phyloP scores from a whole-genome alignment of 352 stramenopile genomes.

The Phytophthora citricola region DNA sequence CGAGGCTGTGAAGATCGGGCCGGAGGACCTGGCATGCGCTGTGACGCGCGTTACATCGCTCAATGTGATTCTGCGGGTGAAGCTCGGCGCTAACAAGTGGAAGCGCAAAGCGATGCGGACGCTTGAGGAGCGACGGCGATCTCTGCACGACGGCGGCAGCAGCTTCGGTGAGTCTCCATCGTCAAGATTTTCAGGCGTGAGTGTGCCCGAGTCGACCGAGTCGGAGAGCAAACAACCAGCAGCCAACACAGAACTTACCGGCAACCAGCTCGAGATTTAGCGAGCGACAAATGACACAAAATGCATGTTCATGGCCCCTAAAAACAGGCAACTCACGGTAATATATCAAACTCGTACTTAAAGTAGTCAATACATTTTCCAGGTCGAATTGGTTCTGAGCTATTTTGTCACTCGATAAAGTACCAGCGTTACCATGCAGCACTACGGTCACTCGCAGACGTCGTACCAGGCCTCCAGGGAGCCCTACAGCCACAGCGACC shows the following conservation, averaged over 20 bases:
- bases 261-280: conserved; percentile 64
- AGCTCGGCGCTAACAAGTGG: conserved; percentile 83
- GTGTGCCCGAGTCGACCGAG: conserved; percentile 34
- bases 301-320: conserved; percentile 9
- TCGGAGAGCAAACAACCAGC: conserved; percentile 27
- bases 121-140: conserved; percentile 53
- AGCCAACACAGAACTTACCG: conserved; percentile 11
- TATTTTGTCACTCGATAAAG: conserved; percentile 1
- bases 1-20: conserved; percentile 63
- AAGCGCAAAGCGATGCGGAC: conserved; percentile 73
- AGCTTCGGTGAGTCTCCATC: conserved; percentile 30
- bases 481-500: conserved; percentile 25
- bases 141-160: conserved; percentile 32
- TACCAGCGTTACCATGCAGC: conserved; percentile 21
- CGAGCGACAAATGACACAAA: conserved; percentile 12
- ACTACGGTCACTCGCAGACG: conserved; percentile 27
- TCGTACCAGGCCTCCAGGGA: conserved; percentile 28
- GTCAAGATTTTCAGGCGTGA: conserved; percentile 30
- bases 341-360: conserved; percentile 27
- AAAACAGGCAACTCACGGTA: conserved; percentile 16
- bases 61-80: conserved; percentile 78
- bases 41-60: conserved; percentile 82
- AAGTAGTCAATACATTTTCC: not conserved
- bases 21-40: conserved; percentile 68
- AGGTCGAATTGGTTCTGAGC: conserved; percentile 22